phyloP scores from a whole-genome alignment of 2,329 filamentous ascomycete species.

The Ophiostoma triangulosporum region DNA sequence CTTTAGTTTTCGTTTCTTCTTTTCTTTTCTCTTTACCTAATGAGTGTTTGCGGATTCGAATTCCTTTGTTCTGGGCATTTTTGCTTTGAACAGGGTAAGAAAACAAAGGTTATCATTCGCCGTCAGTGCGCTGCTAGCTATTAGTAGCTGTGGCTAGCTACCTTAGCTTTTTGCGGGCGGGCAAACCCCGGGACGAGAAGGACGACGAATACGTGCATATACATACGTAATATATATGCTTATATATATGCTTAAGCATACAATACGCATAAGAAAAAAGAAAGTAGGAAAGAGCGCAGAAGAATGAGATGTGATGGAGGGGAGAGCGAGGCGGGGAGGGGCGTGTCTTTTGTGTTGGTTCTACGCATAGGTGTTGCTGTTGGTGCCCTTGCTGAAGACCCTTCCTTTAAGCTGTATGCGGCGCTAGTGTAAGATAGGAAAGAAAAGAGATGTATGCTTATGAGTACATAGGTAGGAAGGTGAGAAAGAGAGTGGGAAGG shows the following conservation, averaged over 20 bases:
- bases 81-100: too few relatives aligned
- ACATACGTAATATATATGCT: too few relatives aligned
- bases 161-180: not conserved
- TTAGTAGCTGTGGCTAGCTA: not conserved
- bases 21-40: not conserved
- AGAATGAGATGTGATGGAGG: not conserved
- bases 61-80: not conserved
- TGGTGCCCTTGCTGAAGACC: not conserved
- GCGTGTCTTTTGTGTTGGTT: not conserved
- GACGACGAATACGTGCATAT: too few relatives aligned
- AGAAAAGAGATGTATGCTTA: not conserved
- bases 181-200: not conserved
- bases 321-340: not conserved
- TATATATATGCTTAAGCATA: too few relatives aligned
- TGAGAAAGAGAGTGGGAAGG: not conserved
- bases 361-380: not conserved
- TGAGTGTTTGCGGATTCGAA: not conserved
- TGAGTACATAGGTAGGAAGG: too few relatives aligned
- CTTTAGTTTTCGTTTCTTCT: not conserved
- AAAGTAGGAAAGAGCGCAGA: not conserved
- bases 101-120: not conserved
- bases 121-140: not conserved
- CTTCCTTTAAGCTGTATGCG: not conserved
- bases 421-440: not conserved
- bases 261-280: not conserved